Evolutionary conservation across 306 rosid genomes (phyloP).

Genomic region (Pyrus pyrifolia): DNA sequence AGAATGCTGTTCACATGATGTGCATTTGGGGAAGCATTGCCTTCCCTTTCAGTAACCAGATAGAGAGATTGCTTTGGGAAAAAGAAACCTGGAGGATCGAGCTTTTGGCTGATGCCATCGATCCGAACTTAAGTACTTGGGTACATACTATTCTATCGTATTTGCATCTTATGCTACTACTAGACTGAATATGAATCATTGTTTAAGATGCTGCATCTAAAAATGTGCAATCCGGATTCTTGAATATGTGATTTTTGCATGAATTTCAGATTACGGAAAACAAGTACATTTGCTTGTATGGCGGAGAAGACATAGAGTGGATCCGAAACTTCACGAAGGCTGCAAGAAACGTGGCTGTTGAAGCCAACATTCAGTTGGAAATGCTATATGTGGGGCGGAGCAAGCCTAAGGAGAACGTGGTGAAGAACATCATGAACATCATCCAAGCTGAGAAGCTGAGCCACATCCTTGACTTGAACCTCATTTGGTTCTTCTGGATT

Average conservation of each 20-base stretch:
- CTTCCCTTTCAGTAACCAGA: constrained; percentile 40
- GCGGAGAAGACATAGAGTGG: constrained; percentile 62
- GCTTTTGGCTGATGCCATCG: constrained; percentile 41
- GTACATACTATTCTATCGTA: constrained; percentile 12
- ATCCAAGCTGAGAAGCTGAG: constrained; percentile 25
- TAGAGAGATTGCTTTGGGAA: constrained; percentile 55
- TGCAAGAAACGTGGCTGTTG: constrained; percentile 17
- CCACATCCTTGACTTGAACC: constrained; percentile 21
- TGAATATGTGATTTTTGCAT: background rate
- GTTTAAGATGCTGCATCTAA: background rate
- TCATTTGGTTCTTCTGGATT: constrained; percentile 73
- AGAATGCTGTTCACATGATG: constrained; percentile 64
- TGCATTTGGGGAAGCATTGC: constrained; percentile 73
- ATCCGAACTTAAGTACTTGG: constrained; percentile 32
- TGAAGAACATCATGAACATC: constrained; percentile 4
- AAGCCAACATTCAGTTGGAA: constrained; percentile 32
- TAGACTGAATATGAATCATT: background rate
- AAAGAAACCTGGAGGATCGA: constrained; percentile 45
- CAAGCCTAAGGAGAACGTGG: constrained; percentile 39
- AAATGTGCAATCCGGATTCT: background rate
- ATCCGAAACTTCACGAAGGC: constrained; percentile 37
- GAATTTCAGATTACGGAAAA: background rate
- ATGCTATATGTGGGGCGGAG: constrained; percentile 53
- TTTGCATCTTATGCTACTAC: background rate
- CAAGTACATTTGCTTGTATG: constrained; percentile 51